Conservation (phyloP, 1,139 yeast genomes). For the Taiozyma sp. region DNA sequence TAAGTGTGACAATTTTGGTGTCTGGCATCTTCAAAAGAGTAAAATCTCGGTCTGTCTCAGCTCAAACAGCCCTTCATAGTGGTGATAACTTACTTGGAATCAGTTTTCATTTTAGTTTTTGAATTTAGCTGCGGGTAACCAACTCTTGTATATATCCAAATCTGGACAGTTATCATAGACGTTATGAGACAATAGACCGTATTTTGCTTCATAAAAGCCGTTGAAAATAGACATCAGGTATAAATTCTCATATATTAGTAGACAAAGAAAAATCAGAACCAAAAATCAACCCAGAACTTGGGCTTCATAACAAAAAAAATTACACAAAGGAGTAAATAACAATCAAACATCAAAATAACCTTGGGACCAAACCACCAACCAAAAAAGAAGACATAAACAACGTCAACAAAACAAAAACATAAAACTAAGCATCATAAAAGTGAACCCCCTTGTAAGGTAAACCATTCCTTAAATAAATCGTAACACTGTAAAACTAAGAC, state of each 20-base stretch:
- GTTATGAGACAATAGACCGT: neutral
- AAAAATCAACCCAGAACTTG: neutral
- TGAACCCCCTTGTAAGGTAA: neutral
- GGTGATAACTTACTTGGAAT: neutral
- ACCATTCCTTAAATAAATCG: neutral
- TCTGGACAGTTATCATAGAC: neutral
- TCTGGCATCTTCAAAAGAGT: conserved; percentile 4
- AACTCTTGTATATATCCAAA: neutral
- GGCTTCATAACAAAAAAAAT: neutral
- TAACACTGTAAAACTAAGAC: neutral
- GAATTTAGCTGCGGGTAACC: neutral
- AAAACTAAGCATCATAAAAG: neutral
- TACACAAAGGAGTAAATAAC: neutral
- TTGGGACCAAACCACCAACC: neutral
- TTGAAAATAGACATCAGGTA: neutral
- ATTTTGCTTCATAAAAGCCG: neutral
- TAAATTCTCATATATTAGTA: neutral
- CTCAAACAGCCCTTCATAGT: neutral
- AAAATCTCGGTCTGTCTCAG: neutral
- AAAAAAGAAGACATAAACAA: neutral
- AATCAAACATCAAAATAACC: neutral
- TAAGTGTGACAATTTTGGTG: conserved; percentile 26
- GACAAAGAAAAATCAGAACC: neutral
- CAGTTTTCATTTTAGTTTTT: neutral
- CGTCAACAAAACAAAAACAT: neutral